Conservation (phyloP, 1,284 basidiomycete genomes). For the Pseudozyma sp. region DNA sequence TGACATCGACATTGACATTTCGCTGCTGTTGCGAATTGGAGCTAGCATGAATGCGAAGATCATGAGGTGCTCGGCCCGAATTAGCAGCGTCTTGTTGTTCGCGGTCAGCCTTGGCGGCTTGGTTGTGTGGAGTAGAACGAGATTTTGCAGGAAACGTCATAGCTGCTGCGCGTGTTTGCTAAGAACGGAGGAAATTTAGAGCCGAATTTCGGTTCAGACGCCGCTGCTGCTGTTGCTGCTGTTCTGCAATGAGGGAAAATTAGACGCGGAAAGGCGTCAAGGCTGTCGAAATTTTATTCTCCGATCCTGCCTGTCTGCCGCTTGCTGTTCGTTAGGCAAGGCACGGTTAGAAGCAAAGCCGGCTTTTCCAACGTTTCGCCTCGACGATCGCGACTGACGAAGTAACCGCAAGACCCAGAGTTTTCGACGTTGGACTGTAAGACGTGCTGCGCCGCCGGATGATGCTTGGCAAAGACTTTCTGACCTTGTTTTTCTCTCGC, state of each 20-base stretch:
- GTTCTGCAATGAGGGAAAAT: background rate
- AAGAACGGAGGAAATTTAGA: background rate
- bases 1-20: no score
- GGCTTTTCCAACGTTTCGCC: no score
- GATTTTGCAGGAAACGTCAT: slow-evolving; percentile 2
- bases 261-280: background rate
- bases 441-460: no score
- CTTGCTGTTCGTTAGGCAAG: no score
- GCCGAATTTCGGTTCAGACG: background rate
- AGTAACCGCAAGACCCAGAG: no score
- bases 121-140: slow-evolving; percentile 2
- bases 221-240: background rate
- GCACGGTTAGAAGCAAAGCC: no score
- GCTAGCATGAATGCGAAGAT: background rate
- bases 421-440: no score
- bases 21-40: no score
- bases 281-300: background rate
- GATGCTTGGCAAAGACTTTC: no score
- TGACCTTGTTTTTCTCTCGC: no score
- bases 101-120: background rate
- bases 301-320: background rate
- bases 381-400: no score
- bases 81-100: background rate
- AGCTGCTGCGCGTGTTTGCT: slow-evolving; percentile 15
- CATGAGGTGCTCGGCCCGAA: slow-evolving; percentile 1